Evolutionary conservation across 805 yeast genomes (phyloP), one percentile per base, ranked within the genome.

Genomic region (Hanseniaspora hatyaiensis): DNA sequence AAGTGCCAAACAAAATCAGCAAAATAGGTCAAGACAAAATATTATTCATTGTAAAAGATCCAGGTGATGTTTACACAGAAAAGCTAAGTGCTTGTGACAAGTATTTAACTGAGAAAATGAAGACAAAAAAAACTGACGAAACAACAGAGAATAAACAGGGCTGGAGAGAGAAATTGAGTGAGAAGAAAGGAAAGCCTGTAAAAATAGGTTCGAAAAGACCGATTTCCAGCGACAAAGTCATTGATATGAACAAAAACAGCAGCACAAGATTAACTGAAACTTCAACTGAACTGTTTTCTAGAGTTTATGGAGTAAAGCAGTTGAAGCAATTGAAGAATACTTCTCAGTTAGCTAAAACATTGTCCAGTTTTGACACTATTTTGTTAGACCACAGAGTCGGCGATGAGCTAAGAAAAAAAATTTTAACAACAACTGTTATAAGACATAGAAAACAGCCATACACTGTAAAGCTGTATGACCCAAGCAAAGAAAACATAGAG

Each of bases 21-120:
- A 69, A 75, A 2, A 26, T 49, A 15, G 70, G 70, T 18, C 71
- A 72, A 18, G 65, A 72, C 42, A 65, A 75, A 19, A 70, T 82
- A 4, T 58, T 82, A 3, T 65, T 85, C 16, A 70, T 85, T 12
- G 80, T 89, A 8, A 82, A 80, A 53, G 92, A 84, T 57, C 88
- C 89, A 1, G 73, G 80, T 4, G 66, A 73, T 4, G 67, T 69
- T 6, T 82, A 76, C 55, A 66, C 77, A 30, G 67, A 66, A 9
- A 67, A 70, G 4, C 59, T 82, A 4, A 65, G 47, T 26, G 48
- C 24, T 12, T 49, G 48, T 32, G 51, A 49, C 28, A 26, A 32
- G 20, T 39, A 16, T n/a, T 12, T 49, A 2, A 44, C 42, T 9
- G 19, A 28, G 4, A 34, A 39, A 12, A 15, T 30, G 15, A 32